Base-by-base conservation (phyloP, 164 flowering plant species). In the Akebia trifoliata region DNA sequence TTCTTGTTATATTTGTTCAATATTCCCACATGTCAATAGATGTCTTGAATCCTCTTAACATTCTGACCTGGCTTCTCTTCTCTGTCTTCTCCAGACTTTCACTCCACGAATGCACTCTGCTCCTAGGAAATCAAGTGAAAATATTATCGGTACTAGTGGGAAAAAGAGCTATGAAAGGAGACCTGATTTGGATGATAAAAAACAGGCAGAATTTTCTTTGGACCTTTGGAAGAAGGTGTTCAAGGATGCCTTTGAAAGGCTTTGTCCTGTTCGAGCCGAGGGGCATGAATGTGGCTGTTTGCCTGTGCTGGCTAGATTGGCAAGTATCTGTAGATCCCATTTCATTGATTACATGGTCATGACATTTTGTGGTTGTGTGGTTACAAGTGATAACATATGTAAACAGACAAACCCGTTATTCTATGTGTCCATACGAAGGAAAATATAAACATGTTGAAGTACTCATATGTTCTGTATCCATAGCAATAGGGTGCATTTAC, bases 211-310 rank as follows among this genome's bases (percentile, higher is more conserved):
- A 59, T 80, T 77, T 57, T 84, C 98, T 14, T 73, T 82, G 34
- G 77, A 85, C 21, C 79, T 82, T 2, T 92, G 98, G 98, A 82
- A 81, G 74, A 85, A 75, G 60, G 93, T 90, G 38, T 86, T 92
- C 71, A 78, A 67, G 56, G 97, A 85, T 75, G 82, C 93, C 15
- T 82, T 84, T 66, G 90, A 85, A 72, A 82, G 83, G 72, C 83
- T 92, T 61, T 92, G 98, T 71, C 98, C 98, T 36, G 61, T 78
- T 66, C 86, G 91, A 56, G 92, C 88, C 49, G 90, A 74, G 46
- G 92, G 97, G 21, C 97, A 84, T 60, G 86, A 83, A 18, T 92
- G 98, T 69, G 97, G 91, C 48, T 92, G 98, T 80, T 79, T 90
- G 73, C 76, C 78, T 55, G 45, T 80, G 45, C 69, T 84, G 52